phyloP scores from a whole-genome alignment of 257 asterid genomes.

The Solanum medicagineum region DNA sequence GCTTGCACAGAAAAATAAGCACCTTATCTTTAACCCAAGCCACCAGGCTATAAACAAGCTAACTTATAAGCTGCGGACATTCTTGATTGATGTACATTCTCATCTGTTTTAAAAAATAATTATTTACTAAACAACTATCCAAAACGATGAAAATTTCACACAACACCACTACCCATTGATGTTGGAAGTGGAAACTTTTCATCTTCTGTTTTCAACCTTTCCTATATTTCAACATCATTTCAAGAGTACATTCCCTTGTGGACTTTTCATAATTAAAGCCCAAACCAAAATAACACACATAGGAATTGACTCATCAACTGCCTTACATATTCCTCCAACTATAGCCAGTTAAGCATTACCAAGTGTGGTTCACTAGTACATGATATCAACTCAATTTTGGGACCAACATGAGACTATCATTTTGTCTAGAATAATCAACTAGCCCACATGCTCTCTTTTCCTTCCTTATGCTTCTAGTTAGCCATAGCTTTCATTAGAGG shows the following conservation, averaged over 20 bases:
- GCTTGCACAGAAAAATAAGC: too few relatives aligned
- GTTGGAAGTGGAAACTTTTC: background rate
- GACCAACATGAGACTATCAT: conserved; percentile 23
- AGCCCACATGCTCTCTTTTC: conserved; percentile 11
- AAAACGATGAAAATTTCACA: background rate
- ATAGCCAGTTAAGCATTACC: background rate
- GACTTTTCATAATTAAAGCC: background rate
- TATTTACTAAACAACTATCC: background rate
- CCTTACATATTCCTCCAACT: background rate
- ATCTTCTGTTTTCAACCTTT: background rate
- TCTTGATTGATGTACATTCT: too few relatives aligned
- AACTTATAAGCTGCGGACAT: too few relatives aligned
- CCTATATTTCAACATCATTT: background rate
- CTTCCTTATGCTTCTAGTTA: background rate
- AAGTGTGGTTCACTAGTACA: background rate
- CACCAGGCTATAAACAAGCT: too few relatives aligned
- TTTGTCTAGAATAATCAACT: conserved; percentile 22
- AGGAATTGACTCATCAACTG: background rate
- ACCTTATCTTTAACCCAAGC: too few relatives aligned
- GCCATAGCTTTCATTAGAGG: background rate
- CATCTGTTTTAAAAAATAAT: too few relatives aligned
- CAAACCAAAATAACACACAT: background rate
- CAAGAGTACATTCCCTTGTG: background rate
- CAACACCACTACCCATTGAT: background rate
- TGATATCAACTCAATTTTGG: background rate